phyloP scores from a whole-genome alignment of 768 basidiomycete genomes.

The Mycena alexandri region DNA sequence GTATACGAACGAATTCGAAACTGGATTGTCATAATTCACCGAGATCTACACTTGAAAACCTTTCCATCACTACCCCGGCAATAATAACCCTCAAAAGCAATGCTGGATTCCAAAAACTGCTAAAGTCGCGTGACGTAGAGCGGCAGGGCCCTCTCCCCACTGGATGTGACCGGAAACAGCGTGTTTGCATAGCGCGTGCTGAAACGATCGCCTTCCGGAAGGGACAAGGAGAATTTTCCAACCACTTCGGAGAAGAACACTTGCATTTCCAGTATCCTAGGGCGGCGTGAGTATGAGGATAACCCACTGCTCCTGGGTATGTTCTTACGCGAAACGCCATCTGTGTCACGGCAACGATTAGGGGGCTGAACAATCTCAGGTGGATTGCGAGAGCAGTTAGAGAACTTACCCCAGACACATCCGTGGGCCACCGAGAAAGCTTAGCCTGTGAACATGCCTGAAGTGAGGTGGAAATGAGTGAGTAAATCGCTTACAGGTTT shows the following conservation, averaged over 20 bases:
- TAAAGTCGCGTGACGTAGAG: neutral
- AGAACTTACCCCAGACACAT: constrained; percentile 27
- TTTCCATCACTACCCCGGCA: no score
- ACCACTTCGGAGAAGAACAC: constrained; percentile 55
- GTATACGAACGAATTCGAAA: no score
- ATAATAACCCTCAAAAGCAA: no score
- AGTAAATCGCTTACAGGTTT: constrained; percentile 31
- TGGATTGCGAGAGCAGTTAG: no score
- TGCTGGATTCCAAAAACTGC: no score
- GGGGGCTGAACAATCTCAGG: neutral
- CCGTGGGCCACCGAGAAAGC: constrained; percentile 13
- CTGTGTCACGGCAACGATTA: neutral
- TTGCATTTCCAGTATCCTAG: constrained; percentile 54
- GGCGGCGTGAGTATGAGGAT: neutral
- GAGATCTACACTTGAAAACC: no score
- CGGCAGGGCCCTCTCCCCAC: neutral
- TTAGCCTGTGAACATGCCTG: constrained; percentile 2
- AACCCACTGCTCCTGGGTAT: neutral
- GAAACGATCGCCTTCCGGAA: constrained; percentile 24
- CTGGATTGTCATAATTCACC: no score
- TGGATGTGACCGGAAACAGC: neutral
- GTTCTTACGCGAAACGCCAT: constrained; percentile 39
- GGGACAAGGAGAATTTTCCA: constrained; percentile 54
- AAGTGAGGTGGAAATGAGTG: neutral
- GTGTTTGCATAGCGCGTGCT: neutral